phyloP scores from a whole-genome alignment of 1,284 basidiomycete genomes.

The Exsudoporus floridanus region DNA sequence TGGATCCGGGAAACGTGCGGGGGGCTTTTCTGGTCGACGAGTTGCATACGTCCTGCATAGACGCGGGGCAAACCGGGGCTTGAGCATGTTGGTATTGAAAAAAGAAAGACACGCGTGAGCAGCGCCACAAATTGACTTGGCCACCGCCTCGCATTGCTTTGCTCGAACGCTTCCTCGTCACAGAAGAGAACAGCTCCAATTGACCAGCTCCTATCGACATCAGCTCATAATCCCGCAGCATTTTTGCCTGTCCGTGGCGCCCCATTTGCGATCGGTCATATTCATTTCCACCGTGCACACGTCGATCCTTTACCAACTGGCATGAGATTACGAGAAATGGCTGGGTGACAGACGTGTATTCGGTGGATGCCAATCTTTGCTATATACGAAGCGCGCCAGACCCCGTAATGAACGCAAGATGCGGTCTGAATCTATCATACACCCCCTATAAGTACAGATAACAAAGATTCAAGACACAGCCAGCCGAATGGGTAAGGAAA shows the following conservation, averaged over 20 bases:
- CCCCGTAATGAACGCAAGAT: slow-evolving; percentile 7
- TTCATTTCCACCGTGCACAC: slow-evolving; percentile 56
- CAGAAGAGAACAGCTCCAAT: slow-evolving; percentile 8
- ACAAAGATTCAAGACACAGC: slow-evolving; percentile 22
- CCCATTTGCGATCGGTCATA: slow-evolving; percentile 50
- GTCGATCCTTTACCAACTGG: slow-evolving; percentile 45
- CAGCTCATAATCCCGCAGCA: slow-evolving; percentile 1
- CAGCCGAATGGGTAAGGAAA: not conserved
- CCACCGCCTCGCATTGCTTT: slow-evolving; percentile 6
- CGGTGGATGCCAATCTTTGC: slow-evolving; percentile 4
- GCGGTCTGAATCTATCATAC: slow-evolving; percentile 20
- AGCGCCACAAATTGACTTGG: slow-evolving; percentile 2
- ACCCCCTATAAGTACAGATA: slow-evolving; percentile 33
- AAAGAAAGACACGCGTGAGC: not conserved
- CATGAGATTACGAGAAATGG: not conserved
- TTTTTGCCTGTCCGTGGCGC: no score
- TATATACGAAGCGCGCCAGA: slow-evolving; percentile 3
- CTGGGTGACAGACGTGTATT: not conserved
- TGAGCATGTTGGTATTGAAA: slow-evolving; percentile 22
- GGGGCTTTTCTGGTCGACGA: slow-evolving; percentile 52
- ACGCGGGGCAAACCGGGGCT: slow-evolving; percentile 4
- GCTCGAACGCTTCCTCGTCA: slow-evolving; percentile 14
- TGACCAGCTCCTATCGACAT: not conserved
- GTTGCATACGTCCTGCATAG: slow-evolving; percentile 41
- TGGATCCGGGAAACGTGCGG: slow-evolving; percentile 64